Conservation (phyloP, 192 early-diverging fungal species). For the Coemansia sp. region DNA sequence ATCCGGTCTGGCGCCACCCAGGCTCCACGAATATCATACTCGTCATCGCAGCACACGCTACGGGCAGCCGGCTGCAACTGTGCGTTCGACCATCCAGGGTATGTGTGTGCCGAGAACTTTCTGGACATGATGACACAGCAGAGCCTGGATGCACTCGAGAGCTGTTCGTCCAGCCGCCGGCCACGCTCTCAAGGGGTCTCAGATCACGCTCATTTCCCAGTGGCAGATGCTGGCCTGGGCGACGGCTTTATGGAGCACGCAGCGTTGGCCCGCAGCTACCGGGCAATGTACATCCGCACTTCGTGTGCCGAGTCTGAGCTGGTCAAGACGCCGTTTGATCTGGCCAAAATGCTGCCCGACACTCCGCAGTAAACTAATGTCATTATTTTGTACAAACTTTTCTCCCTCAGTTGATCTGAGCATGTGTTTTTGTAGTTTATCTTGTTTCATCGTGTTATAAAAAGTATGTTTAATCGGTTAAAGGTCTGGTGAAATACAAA, state of each 20-base stretch:
- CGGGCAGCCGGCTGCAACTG: constrained; percentile 7
- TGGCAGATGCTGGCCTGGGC: not conserved
- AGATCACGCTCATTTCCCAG: constrained; percentile 6
- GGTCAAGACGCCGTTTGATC: constrained; percentile 48
- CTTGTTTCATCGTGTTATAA: not conserved
- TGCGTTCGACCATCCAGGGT: constrained; percentile 4
- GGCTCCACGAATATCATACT: constrained; percentile 16
- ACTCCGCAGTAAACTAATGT: constrained; percentile 22
- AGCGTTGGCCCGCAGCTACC: constrained; percentile 15
- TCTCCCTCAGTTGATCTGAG: constrained; percentile 5
- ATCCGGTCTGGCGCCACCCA: not conserved
- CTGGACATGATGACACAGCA: constrained; percentile 3
- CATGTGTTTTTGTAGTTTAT: constrained; percentile 1
- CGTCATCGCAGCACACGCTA: constrained; percentile 35
- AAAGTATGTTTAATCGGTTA: constrained; percentile 1
- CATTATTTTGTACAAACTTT: too few relatives aligned
- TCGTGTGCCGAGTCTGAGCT: constrained; percentile 45
- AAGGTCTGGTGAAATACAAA: not conserved
- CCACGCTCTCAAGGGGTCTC: constrained; percentile 35
- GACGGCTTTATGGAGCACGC: constrained; percentile 12
- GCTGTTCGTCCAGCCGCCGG: constrained; percentile 12
- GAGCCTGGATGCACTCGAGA: constrained; percentile 17
- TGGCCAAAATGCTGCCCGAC: constrained; percentile 45
- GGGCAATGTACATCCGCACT: constrained; percentile 44
- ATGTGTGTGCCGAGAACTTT: constrained; percentile 9